Base-by-base conservation (phyloP, 2,329 filamentous ascomycete genomes). In the Phialophora verrucosa region DNA sequence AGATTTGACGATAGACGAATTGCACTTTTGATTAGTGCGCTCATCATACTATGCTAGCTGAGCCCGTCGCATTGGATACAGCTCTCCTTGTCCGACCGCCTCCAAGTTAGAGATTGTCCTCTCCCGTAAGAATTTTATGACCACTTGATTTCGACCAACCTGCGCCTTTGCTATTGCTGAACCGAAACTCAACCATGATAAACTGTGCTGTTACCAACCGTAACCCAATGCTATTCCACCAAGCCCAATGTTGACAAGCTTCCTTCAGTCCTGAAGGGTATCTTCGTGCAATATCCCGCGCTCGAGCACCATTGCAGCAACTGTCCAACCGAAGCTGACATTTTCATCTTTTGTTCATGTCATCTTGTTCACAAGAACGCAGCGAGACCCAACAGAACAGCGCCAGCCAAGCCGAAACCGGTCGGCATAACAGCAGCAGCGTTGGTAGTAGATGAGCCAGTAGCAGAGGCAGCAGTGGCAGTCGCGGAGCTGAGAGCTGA, bases 361-460 rank as follows among this genome's bases (percentile, higher is more conserved):
- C 29, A 31, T 27, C 42, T 49, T 10, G 29, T 27, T 63, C 57
- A 70, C 68, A 70, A 59, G 25, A 70, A 64, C 11, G 65, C 68
- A 35, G 68, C 68, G 25, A 70, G 63, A 54, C 68, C 68, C 56
- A 70, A 51, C 31, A 70, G 50, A 27, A 62, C 68, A 57, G 61
- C 65, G 35, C 68, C 68, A 44, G 54, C 68, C 49, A 53, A 44
- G 50, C 69, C 67, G 29, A 63, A 61, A 2, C 59, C 64, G 35
- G 66, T 69, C 32, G 69, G 64, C 29, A 67, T 23, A 49, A 65
- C 66, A 47, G 58, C 55, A 57, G 66, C 69, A n/a, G 59, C 66
- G 35, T 65, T 67, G 47, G 53, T 62, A 35, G 62, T 61, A n/a
- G 59, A 38, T 11, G 59, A 53, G 25, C 23, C 51, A 38, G 53